Conservation (phyloP, 2,329 filamentous ascomycete genomes). For the Xylariaceae sp. region DNA sequence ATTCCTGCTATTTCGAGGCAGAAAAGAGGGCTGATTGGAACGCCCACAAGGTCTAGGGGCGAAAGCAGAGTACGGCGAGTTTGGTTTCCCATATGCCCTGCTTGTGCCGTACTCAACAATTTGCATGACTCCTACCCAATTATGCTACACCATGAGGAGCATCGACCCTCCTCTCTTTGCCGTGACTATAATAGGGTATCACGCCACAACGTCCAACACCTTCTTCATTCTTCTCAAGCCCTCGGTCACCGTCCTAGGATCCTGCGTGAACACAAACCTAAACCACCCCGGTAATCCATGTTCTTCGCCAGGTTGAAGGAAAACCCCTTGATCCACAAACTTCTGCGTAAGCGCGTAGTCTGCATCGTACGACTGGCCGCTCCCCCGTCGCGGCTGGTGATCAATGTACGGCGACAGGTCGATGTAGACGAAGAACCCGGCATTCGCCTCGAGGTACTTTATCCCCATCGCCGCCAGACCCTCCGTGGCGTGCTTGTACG, state of each 20-base stretch:
- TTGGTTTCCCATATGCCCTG: too few species aligned
- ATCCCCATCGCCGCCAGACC: slow-evolving; percentile 30
- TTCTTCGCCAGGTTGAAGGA: slow-evolving; percentile 44
- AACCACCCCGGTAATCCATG: slow-evolving; percentile 49
- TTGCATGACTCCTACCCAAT: too few species aligned
- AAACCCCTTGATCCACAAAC: slow-evolving; percentile 43
- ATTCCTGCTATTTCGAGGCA: too few species aligned
- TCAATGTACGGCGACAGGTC: slow-evolving; percentile 43
- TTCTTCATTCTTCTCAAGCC: slow-evolving; percentile 25
- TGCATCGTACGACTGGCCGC: slow-evolving; percentile 4
- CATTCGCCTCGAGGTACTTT: slow-evolving; percentile 45
- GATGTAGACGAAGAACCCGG: slow-evolving; percentile 54
- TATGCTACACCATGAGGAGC: too few species aligned
- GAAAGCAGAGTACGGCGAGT: too few species aligned
- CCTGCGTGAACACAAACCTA: slow-evolving; percentile 47
- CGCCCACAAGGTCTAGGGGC: too few species aligned
- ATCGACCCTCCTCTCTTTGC: too few species aligned
- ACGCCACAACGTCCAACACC: not conserved
- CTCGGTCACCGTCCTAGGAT: slow-evolving; percentile 29
- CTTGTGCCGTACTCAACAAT: too few species aligned
- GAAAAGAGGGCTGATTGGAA: too few species aligned
- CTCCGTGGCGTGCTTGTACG: not conserved
- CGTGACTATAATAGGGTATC: too few species aligned
- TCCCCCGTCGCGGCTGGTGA: not conserved
- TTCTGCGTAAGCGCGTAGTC: slow-evolving; percentile 41